Evolutionary conservation across 2,329 filamentous ascomycete species (phyloP), one percentile per base, ranked within the genome.

Genomic region (Sporothrix humicola): DNA sequence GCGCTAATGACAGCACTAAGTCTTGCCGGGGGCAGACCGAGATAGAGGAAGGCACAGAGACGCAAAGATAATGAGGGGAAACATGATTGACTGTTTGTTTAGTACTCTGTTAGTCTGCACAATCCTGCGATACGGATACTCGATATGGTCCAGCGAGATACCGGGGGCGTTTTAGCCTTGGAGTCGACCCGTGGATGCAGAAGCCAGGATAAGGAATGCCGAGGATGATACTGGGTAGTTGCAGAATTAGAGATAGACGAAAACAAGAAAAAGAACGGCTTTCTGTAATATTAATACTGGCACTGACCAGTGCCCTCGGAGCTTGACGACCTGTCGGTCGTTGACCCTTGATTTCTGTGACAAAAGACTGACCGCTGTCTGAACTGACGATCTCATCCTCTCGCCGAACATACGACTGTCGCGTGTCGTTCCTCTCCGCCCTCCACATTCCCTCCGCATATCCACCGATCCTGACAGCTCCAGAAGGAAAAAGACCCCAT

Each of bases 221-320:
- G 31, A 3, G 63, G 31, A 7, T 12, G 20, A 15, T 23, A n/a
- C 31, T 3, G 31, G 3, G 31, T 7, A 7, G 31, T 37, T 37
- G 31, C 7, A 42, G 23, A 42, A 42, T 6, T 3, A 37, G 1
- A 15, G 26, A 61, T 9, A 42, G 58, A 10, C 31, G 15, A 20
- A 12, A 6, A 61, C 12, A 6, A 37, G 23, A 17, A 23, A 26
- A 31, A 3, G 12, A 59, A 31, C 8, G n/a, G 4, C 4, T 23
- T 12, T 48, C 9, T 44, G 20, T 48, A 23, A 68, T 68, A 68
- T 68, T 68, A 68, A 66, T 68, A 68, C 63, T 68, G 44, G 44
- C 13, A 48, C 3, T 8, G 44, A 12, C 44, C 42, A 17, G 31
- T 20, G 23, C 44, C 63, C 3, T 52, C 63, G 63, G 63, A 68